Evolutionary conservation across 2,329 filamentous ascomycete species (phyloP).

Genomic region (Penicillium sp.): DNA sequence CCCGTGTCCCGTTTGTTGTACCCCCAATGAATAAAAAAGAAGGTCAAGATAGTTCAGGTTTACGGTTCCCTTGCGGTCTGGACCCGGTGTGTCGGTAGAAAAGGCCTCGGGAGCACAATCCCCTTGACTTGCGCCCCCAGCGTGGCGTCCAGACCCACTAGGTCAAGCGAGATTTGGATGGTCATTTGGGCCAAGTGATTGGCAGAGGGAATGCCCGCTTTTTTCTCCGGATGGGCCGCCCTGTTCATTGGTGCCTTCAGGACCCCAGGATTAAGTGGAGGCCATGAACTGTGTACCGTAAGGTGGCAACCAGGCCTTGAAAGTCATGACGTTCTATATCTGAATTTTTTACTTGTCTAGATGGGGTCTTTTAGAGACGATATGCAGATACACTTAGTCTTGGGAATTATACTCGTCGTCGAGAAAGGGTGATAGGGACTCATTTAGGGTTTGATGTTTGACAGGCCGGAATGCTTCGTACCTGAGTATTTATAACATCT

Average conservation of each 20-base stretch:
- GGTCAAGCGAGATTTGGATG: slow-evolving; percentile 27
- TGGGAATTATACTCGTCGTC: no score
- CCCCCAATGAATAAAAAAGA: background rate
- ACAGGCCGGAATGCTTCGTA: background rate
- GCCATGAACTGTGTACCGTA: slow-evolving; percentile 7
- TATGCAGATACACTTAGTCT: background rate
- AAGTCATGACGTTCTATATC: slow-evolving; percentile 24
- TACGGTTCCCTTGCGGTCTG: background rate
- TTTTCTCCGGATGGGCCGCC: slow-evolving; percentile 25
- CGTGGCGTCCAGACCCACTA: slow-evolving; percentile 25
- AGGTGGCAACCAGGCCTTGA: slow-evolving; percentile 15
- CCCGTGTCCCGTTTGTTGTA: background rate
- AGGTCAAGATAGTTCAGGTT: background rate
- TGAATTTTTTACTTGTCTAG: background rate
- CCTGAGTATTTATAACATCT: background rate
- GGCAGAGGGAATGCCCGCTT: slow-evolving; percentile 20
- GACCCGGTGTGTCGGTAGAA: background rate
- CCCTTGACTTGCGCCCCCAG: slow-evolving; percentile 23
- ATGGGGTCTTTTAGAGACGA: background rate
- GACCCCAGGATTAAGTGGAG: slow-evolving; percentile 23
- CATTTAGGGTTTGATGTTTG: background rate
- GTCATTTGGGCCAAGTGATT: slow-evolving; percentile 15
- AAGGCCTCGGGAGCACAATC: slow-evolving; percentile 5
- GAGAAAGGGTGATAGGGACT: background rate
- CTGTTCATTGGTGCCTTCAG: slow-evolving; percentile 20